Base-by-base conservation (phyloP, 2,329 filamentous ascomycete genomes). In the Fonsecaea pedrosoi region DNA sequence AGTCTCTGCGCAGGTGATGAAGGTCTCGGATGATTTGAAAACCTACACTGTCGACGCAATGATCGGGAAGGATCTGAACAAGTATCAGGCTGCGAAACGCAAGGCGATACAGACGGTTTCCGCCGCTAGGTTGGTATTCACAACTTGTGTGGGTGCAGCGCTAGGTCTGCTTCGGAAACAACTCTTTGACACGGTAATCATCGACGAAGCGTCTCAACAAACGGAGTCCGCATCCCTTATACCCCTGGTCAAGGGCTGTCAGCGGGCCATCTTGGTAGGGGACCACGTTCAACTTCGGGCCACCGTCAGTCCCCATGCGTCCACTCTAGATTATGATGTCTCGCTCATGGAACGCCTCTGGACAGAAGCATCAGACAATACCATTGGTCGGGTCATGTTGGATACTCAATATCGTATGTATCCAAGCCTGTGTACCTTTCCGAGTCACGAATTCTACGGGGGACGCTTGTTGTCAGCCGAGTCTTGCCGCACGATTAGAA, bases 151-250 rank as follows among this genome's bases (percentile, higher is more conserved):
- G 21, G 80, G 80, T 18, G 76, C 80, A 12, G 79, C 77, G 0
- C 72, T 82, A 0, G 80, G 80, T 0, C 69, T 83, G 3, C 75
- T 83, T 4, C 77, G 80, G 15, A 73, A 70, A 3, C 37, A 77
- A 38, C 13, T 18, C 6, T 62, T 62, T 25, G 50, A 54, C 30
- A 62, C 76, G 5, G 79, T 82, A 13, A 77, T 83, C 62, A 75
- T 84, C 4, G 80, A 82, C 62, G 81, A 83, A 73, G 81, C 82
- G 6, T 83, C 81, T 2, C 81, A 83, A 66, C 80, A 80, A 63
- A 82, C 80, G 0, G 81, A 84, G 64, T 77, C 81, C 0, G 76
- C 73, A 0, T 78, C 78, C 2, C 70, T 83, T 0, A 74, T 82
- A 0, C 80, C 78, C 2, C 73, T 82, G 18, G 60, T 55, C 32